These are phyloP conservation scores for Eucalyptus rudis DNA, from an alignment of 345 rosid species.

Conservation along the genomic window DNA sequence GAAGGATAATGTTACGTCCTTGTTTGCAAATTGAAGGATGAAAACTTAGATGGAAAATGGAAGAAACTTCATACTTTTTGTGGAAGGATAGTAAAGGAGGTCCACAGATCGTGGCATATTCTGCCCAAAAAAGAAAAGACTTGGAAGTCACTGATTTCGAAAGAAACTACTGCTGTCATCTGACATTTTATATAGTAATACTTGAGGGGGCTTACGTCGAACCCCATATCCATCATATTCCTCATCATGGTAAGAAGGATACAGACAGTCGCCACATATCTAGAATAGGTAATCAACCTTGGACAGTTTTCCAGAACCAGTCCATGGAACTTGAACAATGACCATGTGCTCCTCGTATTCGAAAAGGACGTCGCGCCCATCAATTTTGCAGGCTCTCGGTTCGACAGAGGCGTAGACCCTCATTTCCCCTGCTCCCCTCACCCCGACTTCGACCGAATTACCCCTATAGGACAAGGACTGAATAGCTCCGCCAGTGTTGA, in stretches of 20 bases:
- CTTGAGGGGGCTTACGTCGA: not conserved
- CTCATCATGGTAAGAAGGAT: not conserved
- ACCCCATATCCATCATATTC: not conserved
- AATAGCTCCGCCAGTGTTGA: constrained; percentile 80
- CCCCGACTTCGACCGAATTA: constrained; percentile 15
- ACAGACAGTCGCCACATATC: not conserved
- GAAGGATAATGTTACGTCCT: not conserved
- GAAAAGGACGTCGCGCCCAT: constrained; percentile 43
- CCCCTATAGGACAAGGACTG: constrained; percentile 31
- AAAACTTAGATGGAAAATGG: not conserved
- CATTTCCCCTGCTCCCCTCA: constrained; percentile 69
- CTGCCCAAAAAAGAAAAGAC: not conserved
- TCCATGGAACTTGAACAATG: constrained; percentile 56
- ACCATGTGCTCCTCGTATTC: constrained; percentile 46
- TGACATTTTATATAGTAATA: not conserved
- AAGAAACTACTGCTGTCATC: not conserved
- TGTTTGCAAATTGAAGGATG: not conserved
- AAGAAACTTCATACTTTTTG: not conserved
- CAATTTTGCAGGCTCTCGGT: constrained; percentile 50
- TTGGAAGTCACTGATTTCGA: not conserved
- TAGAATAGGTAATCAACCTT: constrained; percentile 48
- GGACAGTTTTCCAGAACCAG: constrained; percentile 21
- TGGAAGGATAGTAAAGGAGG: not conserved
- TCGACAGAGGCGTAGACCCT: constrained; percentile 50
- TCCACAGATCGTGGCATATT: not conserved